These are phyloP conservation scores for Chenopodium quinoa DNA, from an alignment of 148 eudicot species.

Conservation along the genomic window DNA sequence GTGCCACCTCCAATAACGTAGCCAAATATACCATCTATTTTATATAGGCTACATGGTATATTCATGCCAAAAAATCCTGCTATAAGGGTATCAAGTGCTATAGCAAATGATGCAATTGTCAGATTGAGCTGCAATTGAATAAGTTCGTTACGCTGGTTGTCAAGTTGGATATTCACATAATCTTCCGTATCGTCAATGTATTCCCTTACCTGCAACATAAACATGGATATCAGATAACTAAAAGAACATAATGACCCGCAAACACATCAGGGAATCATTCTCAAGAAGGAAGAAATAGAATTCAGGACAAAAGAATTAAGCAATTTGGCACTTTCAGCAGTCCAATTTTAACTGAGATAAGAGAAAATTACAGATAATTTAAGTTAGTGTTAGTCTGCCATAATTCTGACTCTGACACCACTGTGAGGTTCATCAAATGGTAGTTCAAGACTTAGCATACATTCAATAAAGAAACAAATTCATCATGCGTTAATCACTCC, in stretches of 20 bases:
- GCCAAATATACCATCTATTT: slow-evolving; percentile 38
- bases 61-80: slow-evolving; percentile 88
- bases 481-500: background rate
- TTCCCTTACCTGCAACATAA: slow-evolving; percentile 67
- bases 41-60: slow-evolving; percentile 50
- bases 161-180: slow-evolving; percentile 92
- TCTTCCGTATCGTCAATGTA: slow-evolving; percentile 98
- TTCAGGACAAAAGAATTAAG: too few relatives aligned
- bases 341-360: too few relatives aligned
- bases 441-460: too few relatives aligned
- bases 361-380: too few relatives aligned
- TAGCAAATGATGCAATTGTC: slow-evolving; percentile 76
- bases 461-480: background rate
- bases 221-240: background rate
- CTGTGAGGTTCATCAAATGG: too few relatives aligned
- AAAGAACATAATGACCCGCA: background rate
- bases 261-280: too few relatives aligned
- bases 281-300: too few relatives aligned
- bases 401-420: too few relatives aligned
- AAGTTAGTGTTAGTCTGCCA: too few relatives aligned
- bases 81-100: slow-evolving; percentile 55
- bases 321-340: too few relatives aligned
- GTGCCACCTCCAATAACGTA: slow-evolving; percentile 35
- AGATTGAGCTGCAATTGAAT: slow-evolving; percentile 81
- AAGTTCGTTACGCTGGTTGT: slow-evolving; percentile 92